phyloP scores from a whole-genome alignment of 2,329 filamentous ascomycete genomes.

The Phialemoniopsis sp. region DNA sequence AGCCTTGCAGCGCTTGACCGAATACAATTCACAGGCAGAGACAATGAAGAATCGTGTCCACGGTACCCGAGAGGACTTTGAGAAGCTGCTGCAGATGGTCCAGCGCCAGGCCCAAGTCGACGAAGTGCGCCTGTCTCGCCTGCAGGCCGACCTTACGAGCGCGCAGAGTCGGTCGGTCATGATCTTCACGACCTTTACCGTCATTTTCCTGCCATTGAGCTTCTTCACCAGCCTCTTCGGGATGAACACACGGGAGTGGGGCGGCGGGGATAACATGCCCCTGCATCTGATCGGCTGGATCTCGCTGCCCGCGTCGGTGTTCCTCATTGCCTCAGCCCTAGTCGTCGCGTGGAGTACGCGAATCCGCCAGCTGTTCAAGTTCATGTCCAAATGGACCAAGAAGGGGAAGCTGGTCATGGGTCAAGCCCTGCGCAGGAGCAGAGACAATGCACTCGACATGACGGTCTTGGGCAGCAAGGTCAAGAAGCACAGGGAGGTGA shows the following conservation, averaged over 20 bases:
- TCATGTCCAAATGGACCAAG: conserved; percentile 12
- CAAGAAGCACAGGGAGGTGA: conserved; percentile 12
- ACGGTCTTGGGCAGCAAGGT: conserved; percentile 8
- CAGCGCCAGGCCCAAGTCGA: conserved; percentile 35
- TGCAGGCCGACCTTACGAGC: conserved; percentile 6
- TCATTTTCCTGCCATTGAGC: conserved; percentile 19
- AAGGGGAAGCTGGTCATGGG: conserved; percentile 7
- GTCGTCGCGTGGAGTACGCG: conserved; percentile 51
- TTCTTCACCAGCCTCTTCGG: conserved; percentile 12
- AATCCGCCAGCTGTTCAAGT: conserved; percentile 25
- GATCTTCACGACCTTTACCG: conserved; percentile 24
- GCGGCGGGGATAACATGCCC: conserved; percentile 1
- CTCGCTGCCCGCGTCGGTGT: conserved; percentile 39
- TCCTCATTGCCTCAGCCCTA: conserved; percentile 45
- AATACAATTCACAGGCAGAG: conserved; percentile 47
- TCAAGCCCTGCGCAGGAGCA: conserved; percentile 11
- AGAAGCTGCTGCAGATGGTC: conserved; percentile 62
- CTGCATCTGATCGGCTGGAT: conserved; percentile 35
- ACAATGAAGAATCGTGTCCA: conserved; percentile 56
- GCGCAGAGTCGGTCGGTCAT: conserved; percentile 21
- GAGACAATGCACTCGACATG: conserved; percentile 18
- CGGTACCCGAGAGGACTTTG: conserved; percentile 56
- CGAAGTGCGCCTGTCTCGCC: conserved; percentile 4
- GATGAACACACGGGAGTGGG: conserved; percentile 12
- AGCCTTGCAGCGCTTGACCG: conserved; percentile 45